Conservation (phyloP, 2,329 filamentous ascomycete genomes). For the Ceratocystis variospora region DNA sequence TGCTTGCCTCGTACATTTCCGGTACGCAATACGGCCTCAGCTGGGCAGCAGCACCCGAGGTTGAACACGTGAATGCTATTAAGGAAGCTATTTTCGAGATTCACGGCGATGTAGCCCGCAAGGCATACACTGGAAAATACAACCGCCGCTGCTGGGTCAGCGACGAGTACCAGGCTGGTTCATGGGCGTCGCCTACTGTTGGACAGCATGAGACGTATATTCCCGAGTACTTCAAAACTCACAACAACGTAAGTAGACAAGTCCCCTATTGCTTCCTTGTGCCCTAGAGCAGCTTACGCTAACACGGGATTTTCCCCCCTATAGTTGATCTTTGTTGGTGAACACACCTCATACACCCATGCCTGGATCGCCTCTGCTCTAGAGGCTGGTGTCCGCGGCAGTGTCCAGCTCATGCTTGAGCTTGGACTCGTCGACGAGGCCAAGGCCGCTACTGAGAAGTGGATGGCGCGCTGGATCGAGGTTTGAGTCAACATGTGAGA, state of each 20-base stretch:
- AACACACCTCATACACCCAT: slow-evolving; percentile 59
- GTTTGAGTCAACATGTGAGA: slow-evolving; percentile 6
- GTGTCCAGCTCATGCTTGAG: slow-evolving; percentile 47
- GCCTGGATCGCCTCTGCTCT: slow-evolving; percentile 56
- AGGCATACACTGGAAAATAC: slow-evolving; percentile 49
- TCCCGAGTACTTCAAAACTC: slow-evolving; percentile 57
- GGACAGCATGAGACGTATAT: slow-evolving; percentile 58
- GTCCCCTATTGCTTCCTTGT: background rate
- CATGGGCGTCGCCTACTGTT: slow-evolving; percentile 46
- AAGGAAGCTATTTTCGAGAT: slow-evolving; percentile 52
- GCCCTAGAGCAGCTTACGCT: background rate
- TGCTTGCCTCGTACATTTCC: slow-evolving; percentile 46
- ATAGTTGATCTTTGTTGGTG: slow-evolving; percentile 52
- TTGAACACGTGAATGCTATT: slow-evolving; percentile 48
- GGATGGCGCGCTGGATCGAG: slow-evolving; percentile 56
- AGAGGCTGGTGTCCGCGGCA: slow-evolving; percentile 52
- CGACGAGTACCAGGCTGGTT: slow-evolving; percentile 46
- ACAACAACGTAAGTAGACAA: slow-evolving; percentile 19
- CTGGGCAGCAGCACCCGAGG: slow-evolving; percentile 37
- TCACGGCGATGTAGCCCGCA: slow-evolving; percentile 35
- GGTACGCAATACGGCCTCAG: slow-evolving; percentile 28
- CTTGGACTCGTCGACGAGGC: slow-evolving; percentile 57
- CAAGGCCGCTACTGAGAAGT: slow-evolving; percentile 47
- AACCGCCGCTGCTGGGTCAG: slow-evolving; percentile 52
- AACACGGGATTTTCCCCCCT: background rate